These are phyloP conservation scores for Trichoderma virens DNA, from an alignment of 495 filamentous ascomycete genomes.

Conservation along the genomic window DNA sequence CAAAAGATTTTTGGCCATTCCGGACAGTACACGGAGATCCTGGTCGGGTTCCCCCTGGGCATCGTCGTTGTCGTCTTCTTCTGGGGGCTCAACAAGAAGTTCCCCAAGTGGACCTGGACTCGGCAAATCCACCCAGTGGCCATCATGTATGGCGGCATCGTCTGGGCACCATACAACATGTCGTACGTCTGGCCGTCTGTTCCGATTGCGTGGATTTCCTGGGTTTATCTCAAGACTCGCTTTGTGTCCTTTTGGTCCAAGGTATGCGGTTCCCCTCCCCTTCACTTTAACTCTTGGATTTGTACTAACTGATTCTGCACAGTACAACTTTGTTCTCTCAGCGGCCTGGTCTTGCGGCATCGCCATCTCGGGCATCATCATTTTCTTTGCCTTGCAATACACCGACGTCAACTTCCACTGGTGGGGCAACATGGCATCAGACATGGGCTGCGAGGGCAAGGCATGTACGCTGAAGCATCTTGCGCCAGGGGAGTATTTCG, in stretches of 20 bases:
- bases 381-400: slow-evolving; percentile 30
- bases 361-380: slow-evolving; percentile 28
- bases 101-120: slow-evolving; percentile 21
- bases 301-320: neutral
- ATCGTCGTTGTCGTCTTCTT: slow-evolving; percentile 22
- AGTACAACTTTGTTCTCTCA: slow-evolving; percentile 32
- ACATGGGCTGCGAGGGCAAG: slow-evolving; percentile 25
- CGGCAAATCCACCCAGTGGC: slow-evolving; percentile 29
- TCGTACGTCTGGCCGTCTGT: slow-evolving; percentile 27
- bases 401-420: slow-evolving; percentile 21
- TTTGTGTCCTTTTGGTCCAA: slow-evolving; percentile 30
- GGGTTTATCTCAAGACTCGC: slow-evolving; percentile 22
- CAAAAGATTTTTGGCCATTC: slow-evolving; percentile 28
- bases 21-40: slow-evolving; percentile 29
- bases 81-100: slow-evolving; percentile 19
- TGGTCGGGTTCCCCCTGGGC: slow-evolving; percentile 30
- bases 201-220: slow-evolving; percentile 27
- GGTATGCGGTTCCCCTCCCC: neutral
- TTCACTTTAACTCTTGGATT: neutral
- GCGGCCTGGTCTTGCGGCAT: slow-evolving; percentile 28
- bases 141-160: slow-evolving; percentile 24
- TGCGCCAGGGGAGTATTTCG: slow-evolving; percentile 27
- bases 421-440: slow-evolving; percentile 29
- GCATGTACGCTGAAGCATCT: slow-evolving; percentile 22
- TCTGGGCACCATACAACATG: slow-evolving; percentile 30